phyloP scores from a whole-genome alignment of 2,329 filamentous ascomycete genomes.

The Aspergillus tubingensis region DNA sequence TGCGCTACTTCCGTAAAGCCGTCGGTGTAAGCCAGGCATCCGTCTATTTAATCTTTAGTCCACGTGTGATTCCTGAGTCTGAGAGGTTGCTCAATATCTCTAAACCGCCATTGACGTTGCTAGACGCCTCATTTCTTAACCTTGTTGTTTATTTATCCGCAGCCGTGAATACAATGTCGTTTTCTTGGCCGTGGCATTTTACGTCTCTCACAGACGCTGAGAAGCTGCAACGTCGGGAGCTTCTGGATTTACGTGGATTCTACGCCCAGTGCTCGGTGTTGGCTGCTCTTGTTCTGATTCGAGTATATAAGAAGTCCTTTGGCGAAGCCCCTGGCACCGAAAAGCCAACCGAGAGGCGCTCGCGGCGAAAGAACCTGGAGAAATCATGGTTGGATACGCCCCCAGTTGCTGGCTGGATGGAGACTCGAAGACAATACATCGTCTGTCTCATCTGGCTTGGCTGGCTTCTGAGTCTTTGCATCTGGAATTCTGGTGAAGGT shows the following conservation, averaged over 20 bases:
- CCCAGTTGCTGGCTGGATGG: conserved; percentile 44
- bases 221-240: conserved; percentile 51
- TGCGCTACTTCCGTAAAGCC: conserved; percentile 5
- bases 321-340: conserved; percentile 8
- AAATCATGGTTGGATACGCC: conserved; percentile 51
- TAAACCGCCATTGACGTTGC: background rate
- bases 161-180: conserved; percentile 22
- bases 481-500: conserved; percentile 58
- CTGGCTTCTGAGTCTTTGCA: conserved; percentile 55
- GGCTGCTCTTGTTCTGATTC: conserved; percentile 45
- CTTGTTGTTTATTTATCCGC: background rate
- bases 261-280: conserved; percentile 58
- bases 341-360: background rate
- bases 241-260: conserved; percentile 58
- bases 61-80: conserved; percentile 1
- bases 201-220: conserved; percentile 53
- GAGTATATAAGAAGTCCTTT: conserved; percentile 28
- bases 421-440: conserved; percentile 55
- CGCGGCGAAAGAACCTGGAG: conserved; percentile 11
- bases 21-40: conserved; percentile 5
- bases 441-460: conserved; percentile 51
- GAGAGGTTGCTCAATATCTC: background rate
- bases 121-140: too few relatives aligned
- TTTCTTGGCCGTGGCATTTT: conserved; percentile 54
- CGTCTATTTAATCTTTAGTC: background rate